phyloP scores from a whole-genome alignment of 192 early-diverging fungal genomes.

The Thamnidium elegans region DNA sequence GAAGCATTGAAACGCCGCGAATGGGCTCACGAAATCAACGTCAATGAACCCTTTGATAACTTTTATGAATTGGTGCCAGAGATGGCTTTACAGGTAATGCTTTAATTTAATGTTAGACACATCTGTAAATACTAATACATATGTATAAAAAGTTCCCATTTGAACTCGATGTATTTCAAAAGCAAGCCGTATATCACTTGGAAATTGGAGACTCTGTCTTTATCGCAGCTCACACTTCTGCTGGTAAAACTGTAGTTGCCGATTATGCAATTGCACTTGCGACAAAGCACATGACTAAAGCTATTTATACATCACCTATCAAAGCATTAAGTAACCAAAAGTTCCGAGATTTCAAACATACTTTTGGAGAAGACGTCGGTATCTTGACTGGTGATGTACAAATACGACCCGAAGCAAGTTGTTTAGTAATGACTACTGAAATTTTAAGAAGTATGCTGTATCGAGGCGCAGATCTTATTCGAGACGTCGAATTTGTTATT shows the following conservation, averaged over 20 bases:
- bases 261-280: constrained; percentile 96
- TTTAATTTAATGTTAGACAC: not conserved
- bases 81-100: constrained; percentile 67
- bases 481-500: constrained; percentile 99
- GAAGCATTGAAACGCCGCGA: constrained; percentile 46
- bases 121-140: not conserved
- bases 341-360: constrained; percentile 89
- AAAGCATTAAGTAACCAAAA: constrained; percentile 99
- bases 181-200: constrained; percentile 92
- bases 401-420: constrained; percentile 93
- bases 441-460: constrained; percentile 98
- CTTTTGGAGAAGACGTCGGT: constrained; percentile 85
- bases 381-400: constrained; percentile 98
- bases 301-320: constrained; percentile 97
- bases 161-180: constrained; percentile 96
- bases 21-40: constrained; percentile 94
- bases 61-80: constrained; percentile 90
- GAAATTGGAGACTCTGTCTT: constrained; percentile 96
- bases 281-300: constrained; percentile 85
- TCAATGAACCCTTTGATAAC: constrained; percentile 81
- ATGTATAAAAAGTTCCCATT: constrained; percentile 68
- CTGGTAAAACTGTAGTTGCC: constrained; percentile 98
- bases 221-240: constrained; percentile 96
- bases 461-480: constrained; percentile 91
- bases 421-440: constrained; percentile 98